Conservation (phyloP, 2,329 filamentous ascomycete genomes). For the Gnomoniopsis sp. region DNA sequence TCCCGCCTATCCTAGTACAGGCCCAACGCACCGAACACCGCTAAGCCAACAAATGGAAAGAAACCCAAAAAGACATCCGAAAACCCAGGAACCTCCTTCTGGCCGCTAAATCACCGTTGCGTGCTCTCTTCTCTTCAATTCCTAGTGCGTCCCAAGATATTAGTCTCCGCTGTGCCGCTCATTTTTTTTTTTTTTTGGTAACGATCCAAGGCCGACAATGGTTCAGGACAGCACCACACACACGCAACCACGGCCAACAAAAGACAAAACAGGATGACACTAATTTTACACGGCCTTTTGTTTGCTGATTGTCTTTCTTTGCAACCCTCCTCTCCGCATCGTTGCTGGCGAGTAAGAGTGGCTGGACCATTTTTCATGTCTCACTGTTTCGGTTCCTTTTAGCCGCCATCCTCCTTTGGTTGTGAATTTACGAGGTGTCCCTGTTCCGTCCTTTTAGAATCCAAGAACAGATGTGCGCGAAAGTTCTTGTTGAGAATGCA, state of each 20-base stretch:
- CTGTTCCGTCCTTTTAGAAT: constrained; percentile 18
- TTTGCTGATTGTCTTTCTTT: no score
- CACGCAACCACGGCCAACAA: constrained; percentile 2
- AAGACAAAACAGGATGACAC: neutral
- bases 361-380: constrained; percentile 4
- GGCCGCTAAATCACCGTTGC: neutral
- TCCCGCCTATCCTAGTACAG: no score
- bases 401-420: constrained; percentile 12
- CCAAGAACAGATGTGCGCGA: constrained; percentile 8
- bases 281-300: no score
- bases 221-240: constrained; percentile 11
- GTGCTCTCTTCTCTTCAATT: constrained; percentile 10
- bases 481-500: neutral
- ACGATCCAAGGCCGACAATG: constrained; percentile 6
- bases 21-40: no score
- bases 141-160: constrained; percentile 16
- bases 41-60: neutral
- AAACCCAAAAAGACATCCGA: neutral
- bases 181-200: constrained; percentile 3
- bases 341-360: neutral
- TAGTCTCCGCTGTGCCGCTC: constrained; percentile 10
- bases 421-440: constrained; percentile 16
- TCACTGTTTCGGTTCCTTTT: constrained; percentile 15
- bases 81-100: neutral
- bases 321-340: neutral